Base-by-base conservation (phyloP, 306 rosid genomes). In the Pyrus communis region DNA sequence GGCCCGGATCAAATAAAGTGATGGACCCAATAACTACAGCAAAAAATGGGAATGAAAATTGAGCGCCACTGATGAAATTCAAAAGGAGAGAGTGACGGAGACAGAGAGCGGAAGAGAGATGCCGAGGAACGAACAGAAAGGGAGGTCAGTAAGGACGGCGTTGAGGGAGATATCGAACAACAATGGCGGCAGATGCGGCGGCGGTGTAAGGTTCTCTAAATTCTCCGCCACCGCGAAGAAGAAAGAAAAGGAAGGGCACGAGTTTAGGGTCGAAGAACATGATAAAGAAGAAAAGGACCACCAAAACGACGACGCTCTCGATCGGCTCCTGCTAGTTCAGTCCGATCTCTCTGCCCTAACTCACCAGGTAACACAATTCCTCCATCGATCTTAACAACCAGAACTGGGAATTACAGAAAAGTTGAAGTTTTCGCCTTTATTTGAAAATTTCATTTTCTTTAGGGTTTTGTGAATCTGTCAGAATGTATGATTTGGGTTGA, bases 321-420 rank as follows among this genome's bases (percentile, higher is more conserved):
- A 84, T 79, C 88, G 76, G 7, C 89, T 95, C 61, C 78, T 88
- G 52, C 83, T 85, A 19, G 76, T 88, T 77, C 93, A 87, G 52
- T 85, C 97, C 57, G 88, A 92, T 71, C 80, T 95, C 61, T 89
- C 92, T 14, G 43, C 88, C 74, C 77, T 90, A 74, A 59, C 87
- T 75, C 74, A 77, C 62, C 89, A 92, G 96, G 98, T 89, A n/a
- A 11, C 31, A 17, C 21, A 9, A 64, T 62, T 54, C 67, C 51
- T 38, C 31, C 43, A 49, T 73, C 17, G 17, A 46, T 58, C 3
- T 76, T 69, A 12, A 27, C 18, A 61, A 6, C 6, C 31, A 61
- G 21, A 61, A 14, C 11, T 8, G 23, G 69, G 17, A 30, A 17
- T 21, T 38, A 15, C 67, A 7, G 43, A 21, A 30, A 8, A 64